Base-by-base conservation (phyloP, 768 basidiomycete genomes). In the Ephemerocybe angulata region DNA sequence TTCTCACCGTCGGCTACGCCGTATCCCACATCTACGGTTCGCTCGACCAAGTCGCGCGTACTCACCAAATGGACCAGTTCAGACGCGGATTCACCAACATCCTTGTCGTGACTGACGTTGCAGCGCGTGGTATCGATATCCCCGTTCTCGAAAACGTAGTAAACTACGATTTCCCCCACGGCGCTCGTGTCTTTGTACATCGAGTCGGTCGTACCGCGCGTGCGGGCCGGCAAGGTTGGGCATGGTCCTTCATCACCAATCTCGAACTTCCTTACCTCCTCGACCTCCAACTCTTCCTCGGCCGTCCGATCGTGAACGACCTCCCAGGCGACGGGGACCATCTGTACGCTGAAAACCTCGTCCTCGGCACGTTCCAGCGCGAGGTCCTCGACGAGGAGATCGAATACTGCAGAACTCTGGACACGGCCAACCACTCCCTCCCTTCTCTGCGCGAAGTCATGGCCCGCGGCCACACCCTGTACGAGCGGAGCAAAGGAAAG, bases 141-240 rank as follows among this genome's bases (percentile, higher is more conserved):
- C 97, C 97, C 4, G 80, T 98, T 37, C 80, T 99, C 58, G 93
- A 95, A 67, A 91, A 98, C 65, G 97, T 99, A 30, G 78, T 99
- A 68, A 99, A 99, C 69, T 99, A 95, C 69, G 97, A 99, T 63
- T 98, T 99, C 61, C 97, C 97, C 1, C 88, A 93, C 56, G 93
- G 95, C 22, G 85, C 93, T 1, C 78, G 95, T 54, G 86, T 97
- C 11, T 99, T 98, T 61, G 86, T 99, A 0, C 97, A 99, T 70
- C 90, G 97, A 55, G 96, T 98, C 22, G 97, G 97, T 43, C 84
- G 97, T 56, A 98, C 97, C 4, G 97, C 97, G 5, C 83, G 97
- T 64, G 96, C 96, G 1, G 97, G 97, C 13, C 79, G 94, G 52
- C 87, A 86, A 65, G 97, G 97, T 29, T 93, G 93, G 88, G 96